Conservation (phyloP, 768 basidiomycete species). For the Xerocomus potaroensis region DNA sequence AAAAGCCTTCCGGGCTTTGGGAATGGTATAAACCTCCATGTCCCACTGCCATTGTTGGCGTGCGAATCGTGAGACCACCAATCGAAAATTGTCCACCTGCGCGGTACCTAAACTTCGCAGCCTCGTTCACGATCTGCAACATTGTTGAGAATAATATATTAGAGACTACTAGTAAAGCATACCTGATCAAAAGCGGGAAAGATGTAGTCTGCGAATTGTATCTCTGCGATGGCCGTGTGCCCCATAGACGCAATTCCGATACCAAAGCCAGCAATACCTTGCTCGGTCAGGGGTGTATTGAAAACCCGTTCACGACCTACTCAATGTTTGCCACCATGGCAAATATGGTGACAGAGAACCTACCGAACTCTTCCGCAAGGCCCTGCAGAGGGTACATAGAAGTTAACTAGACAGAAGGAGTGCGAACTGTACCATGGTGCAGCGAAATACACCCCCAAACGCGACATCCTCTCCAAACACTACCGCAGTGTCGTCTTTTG, state of each 20-base stretch:
- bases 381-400: slow-evolving; percentile 45
- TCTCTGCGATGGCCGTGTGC: slow-evolving; percentile 91
- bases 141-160: not conserved
- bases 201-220: slow-evolving; percentile 89
- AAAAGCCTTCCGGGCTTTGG: slow-evolving; percentile 93
- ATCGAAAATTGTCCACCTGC: slow-evolving; percentile 80
- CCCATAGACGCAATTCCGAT: slow-evolving; percentile 92
- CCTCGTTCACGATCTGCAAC: slow-evolving; percentile 86
- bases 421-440: slow-evolving; percentile 67
- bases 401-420: not conserved
- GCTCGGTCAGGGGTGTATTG: slow-evolving; percentile 90
- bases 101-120: slow-evolving; percentile 88
- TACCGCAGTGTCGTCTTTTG: slow-evolving; percentile 82
- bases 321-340: not conserved
- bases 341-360: slow-evolving; percentile 16
- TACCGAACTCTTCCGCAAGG: slow-evolving; percentile 89
- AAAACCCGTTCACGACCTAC: slow-evolving; percentile 88
- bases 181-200: slow-evolving; percentile 95
- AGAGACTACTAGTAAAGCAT: slow-evolving; percentile 7
- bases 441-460: slow-evolving; percentile 93
- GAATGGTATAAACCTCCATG: slow-evolving; percentile 94
- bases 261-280: slow-evolving; percentile 93
- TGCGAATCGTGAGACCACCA: slow-evolving; percentile 78
- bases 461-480: slow-evolving; percentile 92
- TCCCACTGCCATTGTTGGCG: slow-evolving; percentile 88